Evolutionary conservation across 2,329 filamentous ascomycete species (phyloP), one percentile per base, ranked within the genome.

Genomic region (Verticillium klebahnii): DNA sequence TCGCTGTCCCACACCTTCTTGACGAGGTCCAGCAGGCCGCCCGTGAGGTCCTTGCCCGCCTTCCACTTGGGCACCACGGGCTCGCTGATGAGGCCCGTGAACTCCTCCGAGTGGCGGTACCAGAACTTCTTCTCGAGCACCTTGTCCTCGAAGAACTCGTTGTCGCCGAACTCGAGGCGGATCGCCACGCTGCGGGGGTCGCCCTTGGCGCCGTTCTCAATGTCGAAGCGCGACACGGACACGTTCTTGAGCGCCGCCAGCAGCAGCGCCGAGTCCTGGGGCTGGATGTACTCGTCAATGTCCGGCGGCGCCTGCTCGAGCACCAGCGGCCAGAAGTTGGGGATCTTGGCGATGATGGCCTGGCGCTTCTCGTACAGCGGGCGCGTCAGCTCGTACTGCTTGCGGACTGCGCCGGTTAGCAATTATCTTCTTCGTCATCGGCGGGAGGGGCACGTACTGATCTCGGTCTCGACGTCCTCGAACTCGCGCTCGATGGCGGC

Each of bases 241-340:
- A 99, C 69, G 67, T 82, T 82, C 63, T 81, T 83, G 62, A 98
- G 86, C 60, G 83, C 81, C 50, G 85, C 82, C 65, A 89, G 84
- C 63, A 98, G 85, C 64, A 95, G 79, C 9, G 84, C 83, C 15
- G 89, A 87, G 79, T 98, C 94, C 57, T 85, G 84, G 54, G 92
- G 90, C 73, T 92, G 89, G 73, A 98, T 90, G 82, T 89, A 93
- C 77, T 92, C 89, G 78, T 97, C 93, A 69, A 99, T 85, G 66
- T 97, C 92, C 56, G 85, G 83, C 2, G 93, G 93, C 2, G 91
- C 88, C 78, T 93, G 89, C 80, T 96, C 91, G 74, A 98, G 84
- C 62, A 97, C 93, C 62, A 96, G 85, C n/a, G 91, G 83, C 95
- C 95, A 98, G 86, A 98, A 99, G 79, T 91, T 87, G 69, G 87